Percentiles rank a stretch among this genome's conserved stretches.
phyloP scores from a whole-genome alignment of 2,329 filamentous ascomycete species.

The Cladophialophora carrionii region DNA sequence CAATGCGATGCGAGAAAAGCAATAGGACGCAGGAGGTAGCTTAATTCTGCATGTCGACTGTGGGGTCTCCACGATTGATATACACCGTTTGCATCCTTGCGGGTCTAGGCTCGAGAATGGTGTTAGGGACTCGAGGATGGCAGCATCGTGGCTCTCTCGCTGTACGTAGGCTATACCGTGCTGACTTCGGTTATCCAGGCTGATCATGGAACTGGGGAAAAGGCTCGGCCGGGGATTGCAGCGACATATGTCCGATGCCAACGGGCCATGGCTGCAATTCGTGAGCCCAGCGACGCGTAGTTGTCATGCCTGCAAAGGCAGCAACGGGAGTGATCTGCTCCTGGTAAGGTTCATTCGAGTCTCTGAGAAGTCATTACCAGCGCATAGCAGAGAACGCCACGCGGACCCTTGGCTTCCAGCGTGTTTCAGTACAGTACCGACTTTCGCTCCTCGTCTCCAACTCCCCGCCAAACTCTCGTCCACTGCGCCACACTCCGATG shows the following conservation, averaged over 20 bases:
- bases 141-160: not conserved
- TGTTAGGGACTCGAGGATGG: not conserved
- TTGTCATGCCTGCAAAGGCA: too few relatives aligned
- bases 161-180: conserved; percentile 16
- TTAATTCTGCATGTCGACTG: conserved; percentile 7
- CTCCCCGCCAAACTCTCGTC: not conserved
- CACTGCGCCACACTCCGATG: not conserved
- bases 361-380: too few relatives aligned
- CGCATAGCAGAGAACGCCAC: not conserved
- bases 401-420: not conserved
- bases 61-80: conserved; percentile 22
- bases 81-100: conserved; percentile 6
- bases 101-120: not conserved
- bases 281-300: not conserved
- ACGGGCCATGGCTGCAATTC: not conserved
- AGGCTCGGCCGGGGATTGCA: not conserved
- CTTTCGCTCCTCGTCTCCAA: conserved; percentile 5
- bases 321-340: not conserved
- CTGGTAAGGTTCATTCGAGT: not conserved
- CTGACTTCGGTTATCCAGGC: conserved; percentile 18
- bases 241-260: conserved; percentile 1
- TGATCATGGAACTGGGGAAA: not conserved
- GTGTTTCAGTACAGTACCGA: too few relatives aligned
- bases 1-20: not conserved
- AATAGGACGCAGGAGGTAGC: conserved; percentile 6